Conservation (phyloP, 306 rosid genomes). For the Dalbergia cochinchinensis region DNA sequence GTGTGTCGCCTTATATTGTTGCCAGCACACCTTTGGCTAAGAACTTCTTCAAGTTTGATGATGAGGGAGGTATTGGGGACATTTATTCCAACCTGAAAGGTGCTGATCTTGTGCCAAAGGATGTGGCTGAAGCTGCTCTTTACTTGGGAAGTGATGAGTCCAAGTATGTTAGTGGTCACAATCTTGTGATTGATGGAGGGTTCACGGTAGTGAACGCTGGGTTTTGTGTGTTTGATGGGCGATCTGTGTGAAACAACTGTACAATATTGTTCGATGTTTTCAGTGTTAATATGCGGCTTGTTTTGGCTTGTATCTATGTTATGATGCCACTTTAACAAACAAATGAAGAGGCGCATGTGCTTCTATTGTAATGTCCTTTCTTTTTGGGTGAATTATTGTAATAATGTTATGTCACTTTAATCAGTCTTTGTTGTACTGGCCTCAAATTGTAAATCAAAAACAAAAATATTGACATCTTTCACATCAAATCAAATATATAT, state of each 20-base stretch:
- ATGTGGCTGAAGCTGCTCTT: conserved; percentile 64
- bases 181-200: conserved; percentile 65
- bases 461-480: no score
- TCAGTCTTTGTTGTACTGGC: no score
- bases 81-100: conserved; percentile 52
- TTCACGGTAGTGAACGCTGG: conserved; percentile 28
- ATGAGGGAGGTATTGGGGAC: conserved; percentile 5
- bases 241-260: not conserved
- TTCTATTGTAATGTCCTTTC: no score
- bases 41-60: conserved; percentile 42
- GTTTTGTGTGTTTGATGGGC: conserved; percentile 24
- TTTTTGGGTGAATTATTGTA: no score
- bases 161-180: conserved; percentile 61
- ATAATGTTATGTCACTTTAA: no score
- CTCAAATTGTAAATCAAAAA: no score
- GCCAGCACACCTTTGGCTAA: conserved; percentile 49
- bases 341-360: no score
- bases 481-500: no score
- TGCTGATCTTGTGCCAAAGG: conserved; percentile 23
- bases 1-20: conserved; percentile 51
- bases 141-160: conserved; percentile 64
- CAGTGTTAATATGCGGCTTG: no score
- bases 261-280: no score
- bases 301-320: no score
- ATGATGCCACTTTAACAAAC: no score